A percentile compares a stretch with the other conserved stretches of the same genome.
phyloP scores from a whole-genome alignment of 2,329 filamentous ascomycete genomes.

The Fusarium sp. region DNA sequence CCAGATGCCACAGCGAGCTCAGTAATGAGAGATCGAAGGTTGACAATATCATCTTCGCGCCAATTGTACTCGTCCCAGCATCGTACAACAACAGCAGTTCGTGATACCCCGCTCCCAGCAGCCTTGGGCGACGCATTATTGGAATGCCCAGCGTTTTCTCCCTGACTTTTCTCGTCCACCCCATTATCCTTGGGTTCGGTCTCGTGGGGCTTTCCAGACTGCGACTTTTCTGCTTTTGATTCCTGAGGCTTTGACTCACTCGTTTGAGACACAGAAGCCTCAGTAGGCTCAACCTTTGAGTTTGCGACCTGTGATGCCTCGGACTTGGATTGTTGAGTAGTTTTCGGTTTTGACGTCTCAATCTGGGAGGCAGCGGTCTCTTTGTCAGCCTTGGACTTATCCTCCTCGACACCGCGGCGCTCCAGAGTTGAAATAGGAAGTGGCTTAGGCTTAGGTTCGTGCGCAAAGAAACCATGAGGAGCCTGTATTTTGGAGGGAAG shows the following conservation, averaged over 20 bases:
- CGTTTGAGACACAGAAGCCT: constrained; percentile 7
- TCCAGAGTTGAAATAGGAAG: constrained; percentile 8
- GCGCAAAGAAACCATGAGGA: constrained; percentile 64
- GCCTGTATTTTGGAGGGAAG: constrained; percentile 53
- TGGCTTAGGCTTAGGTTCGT: constrained; percentile 44
- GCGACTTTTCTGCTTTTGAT: neutral
- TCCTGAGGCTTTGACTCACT: neutral
- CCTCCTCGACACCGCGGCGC: constrained; percentile 25
- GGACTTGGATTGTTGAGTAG: neutral
- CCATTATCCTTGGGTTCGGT: constrained; percentile 2
- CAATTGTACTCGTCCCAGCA: constrained; percentile 86
- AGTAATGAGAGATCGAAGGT: constrained; percentile 83
- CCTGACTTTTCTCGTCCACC: neutral
- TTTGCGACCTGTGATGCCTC: neutral
- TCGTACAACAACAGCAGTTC: constrained; percentile 81
- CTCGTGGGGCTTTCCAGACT: constrained; percentile 9
- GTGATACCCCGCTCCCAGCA: constrained; percentile 38
- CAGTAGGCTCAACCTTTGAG: neutral
- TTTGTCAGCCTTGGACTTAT: constrained; percentile 16
- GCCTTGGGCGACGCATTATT: constrained; percentile 1
- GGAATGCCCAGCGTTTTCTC: neutral
- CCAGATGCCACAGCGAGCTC: constrained; percentile 85
- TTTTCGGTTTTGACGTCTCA: constrained; percentile 6
- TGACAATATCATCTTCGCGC: constrained; percentile 82
- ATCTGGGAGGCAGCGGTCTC: constrained; percentile 25